Base-by-base conservation (phyloP, 805 yeast genomes). In the Lipomyces starkeyi region DNA sequence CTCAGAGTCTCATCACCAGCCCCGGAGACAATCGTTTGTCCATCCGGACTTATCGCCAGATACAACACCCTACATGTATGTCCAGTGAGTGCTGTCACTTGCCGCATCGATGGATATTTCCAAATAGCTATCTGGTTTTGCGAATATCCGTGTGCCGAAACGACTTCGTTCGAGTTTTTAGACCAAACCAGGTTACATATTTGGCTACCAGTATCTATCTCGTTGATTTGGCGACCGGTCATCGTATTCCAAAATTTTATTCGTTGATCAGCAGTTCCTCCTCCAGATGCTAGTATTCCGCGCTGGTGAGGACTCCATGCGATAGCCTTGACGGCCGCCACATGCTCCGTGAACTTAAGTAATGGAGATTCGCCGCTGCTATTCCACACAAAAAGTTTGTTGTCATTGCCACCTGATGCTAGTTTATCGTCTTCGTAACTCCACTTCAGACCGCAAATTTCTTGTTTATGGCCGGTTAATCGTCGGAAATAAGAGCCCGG, bases 281-380 rank as follows among this genome's bases (percentile, higher is more conserved):
- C 99, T 17, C 99, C 99, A 1, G 95, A 86, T 0, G 98, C 98
- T 64, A 95, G 78, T 2, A 93, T 84, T 0, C 98, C 98, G 64
- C 98, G 82, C 76, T 92, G 97, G 76, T 95, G 98, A 2, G 99
- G 98, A 0, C 97, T 91, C 99, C 99, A 95, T 1, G 97, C 91
- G 63, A 95, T 84, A 0, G 98, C 99, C 79, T 95, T 95, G 2
- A 95, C 97, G 0, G 99, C 99, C 0, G 98, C 98, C 20, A 86
- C 87, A 77, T 95, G 98, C 71, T 92, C 97, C 1, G 84, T 82
- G 74, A 93, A 90, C 67, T 83, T 88, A 75, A 88, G 85, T 35
- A 91, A 77, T 1, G 99, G 98, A 3, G 84, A 77, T 5, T 78
- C 80, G 63, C 84, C 85, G 58, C 87, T 77, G 0, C 95, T 97